phyloP scores from a whole-genome alignment of 371 early-diverging fungal genomes.

The Mucor mucedo region DNA sequence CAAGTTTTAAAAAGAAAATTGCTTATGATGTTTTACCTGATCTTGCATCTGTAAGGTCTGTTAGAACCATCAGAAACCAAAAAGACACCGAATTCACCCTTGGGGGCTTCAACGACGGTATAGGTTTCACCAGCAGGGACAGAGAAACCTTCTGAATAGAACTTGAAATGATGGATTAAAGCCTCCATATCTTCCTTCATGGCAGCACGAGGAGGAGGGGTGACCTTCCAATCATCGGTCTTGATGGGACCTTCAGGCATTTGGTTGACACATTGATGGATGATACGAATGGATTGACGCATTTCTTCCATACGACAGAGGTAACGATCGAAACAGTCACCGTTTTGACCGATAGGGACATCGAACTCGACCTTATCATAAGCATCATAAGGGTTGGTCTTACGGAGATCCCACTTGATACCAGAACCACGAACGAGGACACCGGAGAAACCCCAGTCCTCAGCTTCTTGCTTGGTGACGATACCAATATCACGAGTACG shows the following conservation, averaged over 20 bases:
- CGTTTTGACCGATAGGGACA: constrained; percentile 93
- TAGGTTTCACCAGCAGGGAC: constrained; percentile 97
- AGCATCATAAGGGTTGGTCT: constrained; percentile 93
- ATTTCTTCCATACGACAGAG: constrained; percentile 97
- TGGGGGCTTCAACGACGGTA: constrained; percentile 97
- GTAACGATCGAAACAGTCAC: constrained; percentile 97
- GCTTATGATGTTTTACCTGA: constrained; percentile 33
- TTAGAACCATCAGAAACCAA: constrained; percentile 89
- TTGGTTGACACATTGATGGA: constrained; percentile 91
- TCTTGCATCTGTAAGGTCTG: constrained; percentile 97
- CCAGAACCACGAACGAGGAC: constrained; percentile 96
- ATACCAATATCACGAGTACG: constrained; percentile 89
- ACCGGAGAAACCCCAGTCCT: constrained; percentile 93
- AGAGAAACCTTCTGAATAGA: constrained; percentile 96
- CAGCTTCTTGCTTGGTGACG: constrained; percentile 86
- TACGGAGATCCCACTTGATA: constrained; percentile 94
- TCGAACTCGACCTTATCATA: constrained; percentile 96
- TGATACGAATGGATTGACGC: constrained; percentile 96
- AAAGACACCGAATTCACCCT: constrained; percentile 96
- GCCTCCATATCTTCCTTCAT: constrained; percentile 99
- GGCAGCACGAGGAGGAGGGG: constrained; percentile 91
- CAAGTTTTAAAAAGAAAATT: too few species aligned
- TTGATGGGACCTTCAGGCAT: constrained; percentile 95
- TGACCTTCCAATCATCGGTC: constrained; percentile 94
- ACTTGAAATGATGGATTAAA: constrained; percentile 97